These are phyloP conservation scores for Talaromyces islandicus DNA, from an alignment of 2,329 filamentous ascomycete genomes.

Conservation along the genomic window DNA sequence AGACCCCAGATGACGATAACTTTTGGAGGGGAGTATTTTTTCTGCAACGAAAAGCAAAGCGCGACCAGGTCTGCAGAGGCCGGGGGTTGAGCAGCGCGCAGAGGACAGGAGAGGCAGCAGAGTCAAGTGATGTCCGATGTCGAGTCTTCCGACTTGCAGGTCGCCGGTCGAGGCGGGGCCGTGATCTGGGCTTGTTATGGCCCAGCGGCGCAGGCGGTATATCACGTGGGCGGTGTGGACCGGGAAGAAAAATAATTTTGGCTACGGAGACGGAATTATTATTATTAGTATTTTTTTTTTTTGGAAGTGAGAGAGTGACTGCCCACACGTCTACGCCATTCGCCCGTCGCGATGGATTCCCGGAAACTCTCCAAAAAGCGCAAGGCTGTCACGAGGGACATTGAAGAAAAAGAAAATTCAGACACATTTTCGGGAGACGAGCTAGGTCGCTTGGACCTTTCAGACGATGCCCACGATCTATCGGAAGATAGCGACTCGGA, in stretches of 20 bases:
- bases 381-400: constrained; percentile 55
- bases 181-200: background rate
- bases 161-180: background rate
- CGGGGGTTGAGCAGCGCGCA: background rate
- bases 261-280: background rate
- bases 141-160: background rate
- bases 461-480: constrained; percentile 38
- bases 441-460: constrained; percentile 41
- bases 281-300: background rate
- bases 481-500: constrained; percentile 38
- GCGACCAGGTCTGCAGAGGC: background rate
- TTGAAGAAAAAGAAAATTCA: constrained; percentile 40
- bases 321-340: background rate
- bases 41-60: background rate
- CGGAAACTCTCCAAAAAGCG: constrained; percentile 53
- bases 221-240: constrained; percentile 12
- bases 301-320: background rate
- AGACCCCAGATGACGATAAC: background rate
- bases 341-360: constrained; percentile 23
- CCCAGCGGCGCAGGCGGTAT: background rate
- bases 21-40: background rate
- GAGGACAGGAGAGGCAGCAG: background rate
- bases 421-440: constrained; percentile 57
- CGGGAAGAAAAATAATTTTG: constrained; percentile 10
- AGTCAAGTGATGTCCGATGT: background rate